These are phyloP conservation scores for Kuraishia ogatae DNA, from an alignment of 805 yeast genomes.

Conservation along the genomic window DNA sequence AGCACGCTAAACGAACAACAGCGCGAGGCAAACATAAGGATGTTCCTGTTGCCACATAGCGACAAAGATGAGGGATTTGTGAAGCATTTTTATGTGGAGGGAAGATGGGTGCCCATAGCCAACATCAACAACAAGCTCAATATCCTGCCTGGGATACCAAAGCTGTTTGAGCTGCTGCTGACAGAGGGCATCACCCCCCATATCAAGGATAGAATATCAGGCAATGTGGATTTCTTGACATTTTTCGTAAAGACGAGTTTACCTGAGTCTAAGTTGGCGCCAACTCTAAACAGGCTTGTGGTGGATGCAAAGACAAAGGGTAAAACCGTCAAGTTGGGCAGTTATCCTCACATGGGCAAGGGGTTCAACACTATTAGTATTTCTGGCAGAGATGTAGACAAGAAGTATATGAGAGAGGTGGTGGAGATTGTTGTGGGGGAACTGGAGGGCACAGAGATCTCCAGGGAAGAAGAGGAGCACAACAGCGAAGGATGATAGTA, in stretches of 20 bases:
- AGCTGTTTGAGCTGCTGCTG: constrained; percentile 51
- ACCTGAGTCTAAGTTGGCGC: constrained; percentile 64
- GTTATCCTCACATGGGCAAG: constrained; percentile 72
- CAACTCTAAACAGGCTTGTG: constrained; percentile 48
- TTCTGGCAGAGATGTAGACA: constrained; percentile 43
- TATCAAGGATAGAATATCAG: constrained; percentile 26
- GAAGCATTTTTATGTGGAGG: constrained; percentile 36
- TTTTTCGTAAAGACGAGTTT: constrained; percentile 53
- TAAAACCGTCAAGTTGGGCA: constrained; percentile 61
- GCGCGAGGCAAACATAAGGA: constrained; percentile 53
- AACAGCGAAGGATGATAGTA: constrained; percentile 4
- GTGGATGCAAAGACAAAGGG: constrained; percentile 21
- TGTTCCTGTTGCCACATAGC: constrained; percentile 66
- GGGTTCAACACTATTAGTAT: constrained; percentile 65
- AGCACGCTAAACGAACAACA: constrained; percentile 31
- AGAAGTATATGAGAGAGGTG: constrained; percentile 29
- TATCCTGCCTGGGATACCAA: constrained; percentile 81
- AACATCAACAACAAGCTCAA: constrained; percentile 55
- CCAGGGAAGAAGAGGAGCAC: constrained; percentile 45
- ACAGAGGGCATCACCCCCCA: constrained; percentile 30
- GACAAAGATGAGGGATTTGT: constrained; percentile 27
- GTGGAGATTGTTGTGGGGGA: constrained; percentile 36
- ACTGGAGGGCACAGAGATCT: constrained; percentile 49
- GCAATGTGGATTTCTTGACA: constrained; percentile 29
- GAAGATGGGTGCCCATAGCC: constrained; percentile 82